phyloP scores from a whole-genome alignment of 441 rosid species.

The Melianthus villosus region DNA sequence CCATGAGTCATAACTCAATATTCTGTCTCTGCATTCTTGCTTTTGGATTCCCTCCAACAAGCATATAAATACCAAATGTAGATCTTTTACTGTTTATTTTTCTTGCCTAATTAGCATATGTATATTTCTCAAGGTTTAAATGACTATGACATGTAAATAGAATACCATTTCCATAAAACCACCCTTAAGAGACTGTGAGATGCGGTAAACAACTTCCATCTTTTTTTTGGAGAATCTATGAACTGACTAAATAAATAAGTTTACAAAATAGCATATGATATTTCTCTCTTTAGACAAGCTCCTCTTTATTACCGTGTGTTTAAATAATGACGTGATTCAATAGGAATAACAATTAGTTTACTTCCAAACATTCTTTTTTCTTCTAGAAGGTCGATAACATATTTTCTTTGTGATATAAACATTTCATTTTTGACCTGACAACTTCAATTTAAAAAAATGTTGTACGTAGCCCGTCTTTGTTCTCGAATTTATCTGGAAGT shows the following conservation, averaged over 20 bases:
- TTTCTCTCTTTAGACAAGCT: background rate
- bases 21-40: background rate
- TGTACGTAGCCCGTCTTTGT: background rate
- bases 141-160: too few species aligned
- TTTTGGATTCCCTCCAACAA: background rate
- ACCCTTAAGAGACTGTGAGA: background rate
- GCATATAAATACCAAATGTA: background rate
- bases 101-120: background rate
- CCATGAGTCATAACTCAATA: background rate
- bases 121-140: background rate
- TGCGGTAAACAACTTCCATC: background rate
- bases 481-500: background rate
- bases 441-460: slow-evolving; percentile 3
- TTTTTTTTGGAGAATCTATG: background rate
- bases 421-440: background rate
- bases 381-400: background rate
- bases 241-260: background rate
- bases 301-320: background rate
- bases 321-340: background rate
- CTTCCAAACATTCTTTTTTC: background rate
- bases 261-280: background rate
- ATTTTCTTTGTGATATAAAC: slow-evolving; percentile 1
- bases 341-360: background rate
- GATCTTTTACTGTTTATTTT: background rate
- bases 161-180: background rate